Evolutionary conservation across 306 rosid genomes (phyloP).

Genomic region (Quercus cerris): DNA sequence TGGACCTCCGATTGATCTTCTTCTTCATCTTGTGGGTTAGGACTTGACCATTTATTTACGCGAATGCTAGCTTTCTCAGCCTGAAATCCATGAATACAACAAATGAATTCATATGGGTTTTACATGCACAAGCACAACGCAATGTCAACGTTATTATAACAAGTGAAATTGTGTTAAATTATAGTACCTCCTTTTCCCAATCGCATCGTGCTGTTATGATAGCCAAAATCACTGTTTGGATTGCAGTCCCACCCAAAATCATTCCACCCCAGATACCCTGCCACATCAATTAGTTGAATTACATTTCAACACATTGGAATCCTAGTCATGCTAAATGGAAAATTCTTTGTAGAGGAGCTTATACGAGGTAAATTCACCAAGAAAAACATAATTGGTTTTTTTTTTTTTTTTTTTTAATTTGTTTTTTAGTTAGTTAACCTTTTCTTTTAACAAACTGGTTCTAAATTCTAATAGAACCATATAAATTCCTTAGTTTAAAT

Average conservation of each 20-base stretch:
- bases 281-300: background rate
- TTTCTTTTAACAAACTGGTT: too few species aligned
- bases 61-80: slow-evolving; percentile 40
- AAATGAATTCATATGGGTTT: background rate
- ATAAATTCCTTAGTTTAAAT: too few species aligned
- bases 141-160: background rate
- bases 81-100: slow-evolving; percentile 20
- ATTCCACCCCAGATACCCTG: slow-evolving; percentile 85
- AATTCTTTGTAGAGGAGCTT: too few species aligned
- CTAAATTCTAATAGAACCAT: too few species aligned
- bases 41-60: slow-evolving; percentile 37
- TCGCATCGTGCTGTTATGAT: slow-evolving; percentile 39
- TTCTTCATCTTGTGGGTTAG: background rate
- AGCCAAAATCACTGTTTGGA: slow-evolving; percentile 49
- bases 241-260: slow-evolving; percentile 75
- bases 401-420: too few species aligned
- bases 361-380: too few species aligned
- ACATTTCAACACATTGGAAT: background rate
- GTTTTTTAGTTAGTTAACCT: too few species aligned
- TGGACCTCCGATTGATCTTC: background rate
- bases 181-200: slow-evolving; percentile 65
- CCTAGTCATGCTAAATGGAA: background rate
- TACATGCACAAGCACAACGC: background rate
- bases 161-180: too few species aligned
- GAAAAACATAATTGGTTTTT: too few species aligned